A percentile compares a stretch with the other conserved stretches of the same genome.
phyloP scores from a whole-genome alignment of 148 eudicot genomes.

The Silene uniflora region DNA sequence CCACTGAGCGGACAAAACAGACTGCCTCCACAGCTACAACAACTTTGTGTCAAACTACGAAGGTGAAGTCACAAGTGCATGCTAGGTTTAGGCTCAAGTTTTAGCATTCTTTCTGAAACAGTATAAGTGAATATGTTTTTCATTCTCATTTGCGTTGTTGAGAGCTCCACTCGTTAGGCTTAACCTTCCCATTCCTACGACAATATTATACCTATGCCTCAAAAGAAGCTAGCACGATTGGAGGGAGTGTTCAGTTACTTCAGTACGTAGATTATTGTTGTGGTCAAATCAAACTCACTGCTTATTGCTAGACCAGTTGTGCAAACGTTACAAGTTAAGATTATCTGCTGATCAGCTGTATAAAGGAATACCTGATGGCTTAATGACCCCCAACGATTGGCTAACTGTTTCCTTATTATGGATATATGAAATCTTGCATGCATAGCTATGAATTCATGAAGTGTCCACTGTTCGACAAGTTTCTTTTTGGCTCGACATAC shows the following conservation, averaged over 20 bases:
- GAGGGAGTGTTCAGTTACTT: not conserved
- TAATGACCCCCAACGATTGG: too few species aligned
- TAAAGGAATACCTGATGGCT: not conserved
- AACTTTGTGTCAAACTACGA: conserved; percentile 31
- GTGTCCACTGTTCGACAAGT: too few species aligned
- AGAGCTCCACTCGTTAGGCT: not conserved
- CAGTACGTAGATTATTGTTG: not conserved
- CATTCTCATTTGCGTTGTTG: not conserved
- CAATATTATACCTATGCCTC: not conserved
- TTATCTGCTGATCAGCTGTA: not conserved
- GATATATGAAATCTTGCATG: not conserved
- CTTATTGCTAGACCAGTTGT: not conserved
- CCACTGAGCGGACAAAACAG: conserved; percentile 62
- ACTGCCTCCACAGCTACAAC: conserved; percentile 39
- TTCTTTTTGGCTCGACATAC: too few species aligned
- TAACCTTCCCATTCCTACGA: not conserved
- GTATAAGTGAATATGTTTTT: not conserved
- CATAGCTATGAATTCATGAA: not conserved
- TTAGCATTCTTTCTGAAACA: not conserved
- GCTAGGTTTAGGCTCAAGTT: conserved; percentile 8
- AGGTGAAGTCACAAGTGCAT: conserved; percentile 35
- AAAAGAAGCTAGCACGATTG: not conserved
- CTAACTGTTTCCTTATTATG: not conserved
- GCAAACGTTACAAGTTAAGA: not conserved
- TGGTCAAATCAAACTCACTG: not conserved